Conservation (phyloP, 208 protist species). For the Endotrypanum monterogeii region DNA sequence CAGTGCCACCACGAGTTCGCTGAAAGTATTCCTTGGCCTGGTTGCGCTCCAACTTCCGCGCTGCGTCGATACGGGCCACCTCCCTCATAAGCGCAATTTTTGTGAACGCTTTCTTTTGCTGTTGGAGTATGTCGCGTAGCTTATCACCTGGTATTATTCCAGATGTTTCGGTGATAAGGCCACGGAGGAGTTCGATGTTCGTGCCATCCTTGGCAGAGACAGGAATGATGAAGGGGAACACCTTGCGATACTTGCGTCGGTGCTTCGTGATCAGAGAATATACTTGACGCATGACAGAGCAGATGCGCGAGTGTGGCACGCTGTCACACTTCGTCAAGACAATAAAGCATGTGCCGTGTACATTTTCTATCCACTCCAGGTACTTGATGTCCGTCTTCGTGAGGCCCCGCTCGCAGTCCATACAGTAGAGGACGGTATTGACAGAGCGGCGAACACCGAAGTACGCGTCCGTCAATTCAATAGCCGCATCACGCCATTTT, state of each 20-base stretch:
- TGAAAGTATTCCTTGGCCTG: slow-evolving; percentile 50
- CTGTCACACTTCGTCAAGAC: slow-evolving; percentile 92
- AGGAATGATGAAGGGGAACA: slow-evolving; percentile 87
- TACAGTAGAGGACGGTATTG: slow-evolving; percentile 91
- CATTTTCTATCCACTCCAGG: slow-evolving; percentile 89
- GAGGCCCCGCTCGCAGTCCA: slow-evolving; percentile 84
- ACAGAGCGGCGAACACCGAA: slow-evolving; percentile 91
- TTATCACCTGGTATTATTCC: slow-evolving; percentile 85
- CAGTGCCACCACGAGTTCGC: slow-evolving; percentile 6
- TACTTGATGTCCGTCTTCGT: slow-evolving; percentile 90
- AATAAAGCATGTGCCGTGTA: slow-evolving; percentile 88
- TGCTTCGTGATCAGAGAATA: slow-evolving; percentile 87
- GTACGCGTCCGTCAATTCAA: slow-evolving; percentile 88
- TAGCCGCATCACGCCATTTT: slow-evolving; percentile 83
- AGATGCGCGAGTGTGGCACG: slow-evolving; percentile 86
- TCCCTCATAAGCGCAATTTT: slow-evolving; percentile 57
- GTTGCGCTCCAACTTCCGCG: slow-evolving; percentile 40
- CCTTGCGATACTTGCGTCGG: slow-evolving; percentile 83
- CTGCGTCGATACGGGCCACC: slow-evolving; percentile 48
- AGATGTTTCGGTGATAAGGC: slow-evolving; percentile 86
- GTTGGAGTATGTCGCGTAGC: slow-evolving; percentile 69
- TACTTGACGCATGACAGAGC: slow-evolving; percentile 88
- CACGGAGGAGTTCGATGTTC: slow-evolving; percentile 86
- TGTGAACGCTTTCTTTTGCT: slow-evolving; percentile 51
- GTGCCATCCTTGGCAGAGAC: slow-evolving; percentile 80